These are phyloP conservation scores for Helotiales sp. DNA, from an alignment of 2,329 filamentous ascomycete genomes.

Conservation along the genomic window DNA sequence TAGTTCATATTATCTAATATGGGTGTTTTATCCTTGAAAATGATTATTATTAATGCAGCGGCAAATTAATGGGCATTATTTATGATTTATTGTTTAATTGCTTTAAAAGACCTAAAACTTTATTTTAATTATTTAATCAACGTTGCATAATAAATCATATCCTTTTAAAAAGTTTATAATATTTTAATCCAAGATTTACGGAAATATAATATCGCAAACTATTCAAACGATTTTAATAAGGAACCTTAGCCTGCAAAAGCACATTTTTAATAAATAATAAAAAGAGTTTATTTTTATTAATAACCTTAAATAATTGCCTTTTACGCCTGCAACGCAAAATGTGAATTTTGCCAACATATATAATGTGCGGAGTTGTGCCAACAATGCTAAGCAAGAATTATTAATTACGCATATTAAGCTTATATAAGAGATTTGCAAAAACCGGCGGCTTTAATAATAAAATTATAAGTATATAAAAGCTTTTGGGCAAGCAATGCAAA, in stretches of 20 bases:
- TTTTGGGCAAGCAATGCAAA: slow-evolving; percentile 12
- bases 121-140: slow-evolving; percentile 1
- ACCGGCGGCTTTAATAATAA: slow-evolving; percentile 18
- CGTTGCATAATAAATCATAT: background rate
- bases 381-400: slow-evolving; percentile 23
- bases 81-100: background rate
- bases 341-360: slow-evolving; percentile 25
- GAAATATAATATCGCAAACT: background rate
- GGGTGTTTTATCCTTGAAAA: background rate
- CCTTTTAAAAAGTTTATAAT: background rate
- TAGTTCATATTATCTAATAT: background rate
- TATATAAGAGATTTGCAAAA: slow-evolving; percentile 24
- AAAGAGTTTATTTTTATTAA: slow-evolving; percentile 2
- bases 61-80: background rate
- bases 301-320: slow-evolving; percentile 16
- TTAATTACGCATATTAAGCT: slow-evolving; percentile 18
- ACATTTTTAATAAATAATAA: slow-evolving; percentile 10
- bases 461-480: slow-evolving; percentile 22
- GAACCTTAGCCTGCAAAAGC: slow-evolving; percentile 4
- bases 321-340: slow-evolving; percentile 22
- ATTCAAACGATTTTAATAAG: background rate
- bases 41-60: background rate
- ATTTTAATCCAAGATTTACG: background rate
- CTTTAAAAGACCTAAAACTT: slow-evolving; percentile 1
- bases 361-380: slow-evolving; percentile 24